phyloP scores from a whole-genome alignment of 495 filamentous ascomycete genomes.

The Neurospora sp. region DNA sequence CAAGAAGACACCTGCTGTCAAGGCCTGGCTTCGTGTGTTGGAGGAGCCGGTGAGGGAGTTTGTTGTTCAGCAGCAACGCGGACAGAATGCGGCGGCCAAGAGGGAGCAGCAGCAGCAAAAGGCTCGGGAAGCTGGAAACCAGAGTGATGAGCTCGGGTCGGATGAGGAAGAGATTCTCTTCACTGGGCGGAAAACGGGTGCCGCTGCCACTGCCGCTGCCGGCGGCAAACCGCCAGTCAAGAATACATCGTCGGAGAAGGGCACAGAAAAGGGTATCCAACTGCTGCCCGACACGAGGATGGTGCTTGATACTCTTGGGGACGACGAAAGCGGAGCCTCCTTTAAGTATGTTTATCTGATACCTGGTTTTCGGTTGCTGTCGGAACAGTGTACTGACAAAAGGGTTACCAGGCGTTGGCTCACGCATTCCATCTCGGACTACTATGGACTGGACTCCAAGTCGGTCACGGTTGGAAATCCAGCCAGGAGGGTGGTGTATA shows the following conservation, averaged over 20 bases:
- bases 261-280: constrained; percentile 35
- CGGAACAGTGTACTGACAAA: background rate
- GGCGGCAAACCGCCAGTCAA: constrained; percentile 32
- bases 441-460: constrained; percentile 85
- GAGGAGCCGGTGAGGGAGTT: constrained; percentile 39
- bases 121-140: constrained; percentile 23
- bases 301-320: constrained; percentile 65
- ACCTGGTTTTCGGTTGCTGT: background rate
- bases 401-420: constrained; percentile 68
- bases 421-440: constrained; percentile 82
- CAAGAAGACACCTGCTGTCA: constrained; percentile 38
- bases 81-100: constrained; percentile 8
- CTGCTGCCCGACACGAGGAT: constrained; percentile 56
- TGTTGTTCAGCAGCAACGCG: constrained; percentile 26
- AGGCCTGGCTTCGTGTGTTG: constrained; percentile 35
- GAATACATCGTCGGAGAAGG: constrained; percentile 19
- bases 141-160: constrained; percentile 41
- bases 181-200: constrained; percentile 52
- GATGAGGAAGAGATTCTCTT: constrained; percentile 93
- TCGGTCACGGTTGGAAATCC: constrained; percentile 69
- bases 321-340: constrained; percentile 56
- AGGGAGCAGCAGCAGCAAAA: background rate
- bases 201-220: background rate
- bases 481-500: constrained; percentile 74
- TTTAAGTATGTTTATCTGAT: constrained; percentile 57